Conservation (phyloP, 1,284 basidiomycete genomes). For the Hymenochaete sp. region DNA sequence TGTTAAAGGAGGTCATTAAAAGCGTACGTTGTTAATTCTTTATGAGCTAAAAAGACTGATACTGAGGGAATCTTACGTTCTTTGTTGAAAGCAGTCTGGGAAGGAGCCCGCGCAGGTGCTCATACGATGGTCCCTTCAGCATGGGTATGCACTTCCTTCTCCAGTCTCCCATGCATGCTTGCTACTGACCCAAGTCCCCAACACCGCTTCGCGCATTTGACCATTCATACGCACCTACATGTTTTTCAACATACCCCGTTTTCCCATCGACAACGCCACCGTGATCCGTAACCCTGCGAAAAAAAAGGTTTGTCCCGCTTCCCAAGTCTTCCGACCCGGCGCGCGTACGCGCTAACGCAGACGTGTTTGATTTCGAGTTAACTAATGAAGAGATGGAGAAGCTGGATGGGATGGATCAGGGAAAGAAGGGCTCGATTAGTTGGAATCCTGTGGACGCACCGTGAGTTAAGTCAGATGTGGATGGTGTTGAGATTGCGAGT, state of each 20-base stretch:
- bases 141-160: slow-evolving; percentile 34
- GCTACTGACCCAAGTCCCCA: background rate
- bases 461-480: background rate
- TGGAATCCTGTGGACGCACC: slow-evolving; percentile 62
- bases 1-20: slow-evolving; percentile 34
- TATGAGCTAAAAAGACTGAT: slow-evolving; percentile 38
- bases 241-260: background rate
- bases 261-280: background rate
- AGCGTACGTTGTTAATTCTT: slow-evolving; percentile 29
- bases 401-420: slow-evolving; percentile 57
- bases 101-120: slow-evolving; percentile 53
- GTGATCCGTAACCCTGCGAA: too few relatives aligned
- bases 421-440: slow-evolving; percentile 50
- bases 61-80: slow-evolving; percentile 27
- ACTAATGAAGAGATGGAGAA: slow-evolving; percentile 49
- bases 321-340: slow-evolving; percentile 66
- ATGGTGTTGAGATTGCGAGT: too few relatives aligned
- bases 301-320: slow-evolving; percentile 55
- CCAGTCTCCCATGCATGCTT: background rate
- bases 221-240: background rate
- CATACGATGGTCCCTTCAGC: slow-evolving; percentile 63
- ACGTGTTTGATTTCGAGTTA: slow-evolving; percentile 66
- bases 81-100: slow-evolving; percentile 31
- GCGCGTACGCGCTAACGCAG: slow-evolving; percentile 61
- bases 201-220: too few relatives aligned